Percentiles rank a stretch among this genome's conserved stretches.
phyloP scores from a whole-genome alignment of 495 filamentous ascomycete species.

The Talaromyces ruber region DNA sequence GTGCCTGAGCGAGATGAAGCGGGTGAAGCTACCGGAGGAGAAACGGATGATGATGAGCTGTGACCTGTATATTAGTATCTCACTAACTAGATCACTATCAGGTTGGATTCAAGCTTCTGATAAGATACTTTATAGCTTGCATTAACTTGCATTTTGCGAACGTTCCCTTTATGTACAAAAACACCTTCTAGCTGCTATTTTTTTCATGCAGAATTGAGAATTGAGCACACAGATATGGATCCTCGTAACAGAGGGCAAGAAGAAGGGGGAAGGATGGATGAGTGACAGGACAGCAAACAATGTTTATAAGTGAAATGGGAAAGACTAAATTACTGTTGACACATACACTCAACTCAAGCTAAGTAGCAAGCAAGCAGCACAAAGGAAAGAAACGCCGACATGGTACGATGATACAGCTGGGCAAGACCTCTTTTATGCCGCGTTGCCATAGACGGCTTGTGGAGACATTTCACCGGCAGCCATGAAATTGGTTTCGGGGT shows the following conservation, averaged over 20 bases:
- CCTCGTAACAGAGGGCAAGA: constrained; percentile 3
- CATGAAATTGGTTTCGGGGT: constrained; percentile 78
- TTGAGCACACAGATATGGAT: not conserved
- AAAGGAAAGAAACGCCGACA: constrained; percentile 20
- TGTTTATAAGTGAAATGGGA: constrained; percentile 15
- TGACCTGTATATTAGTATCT: constrained; percentile 8
- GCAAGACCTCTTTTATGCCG: constrained; percentile 2
- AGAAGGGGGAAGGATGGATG: constrained; percentile 9
- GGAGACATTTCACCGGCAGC: constrained; percentile 59
- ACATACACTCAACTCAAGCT: constrained; percentile 7
- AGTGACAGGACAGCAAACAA: constrained; percentile 10
- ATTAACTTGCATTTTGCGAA: not conserved
- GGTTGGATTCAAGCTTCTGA: not conserved
- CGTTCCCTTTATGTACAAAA: constrained; percentile 2
- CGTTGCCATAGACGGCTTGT: constrained; percentile 37
- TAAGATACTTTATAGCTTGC: not conserved
- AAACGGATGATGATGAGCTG: constrained; percentile 47
- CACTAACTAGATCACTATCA: not conserved
- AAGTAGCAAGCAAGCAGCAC: constrained; percentile 16
- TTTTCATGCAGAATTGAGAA: constrained; percentile 3
- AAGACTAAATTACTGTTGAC: constrained; percentile 37
- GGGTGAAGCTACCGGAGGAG: constrained; percentile 30
- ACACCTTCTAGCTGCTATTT: constrained; percentile 3
- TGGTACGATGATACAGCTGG: constrained; percentile 9
- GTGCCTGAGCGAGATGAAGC: constrained; percentile 1